Conservation (phyloP, 805 yeast species). For the Huiozyma sinensis region DNA sequence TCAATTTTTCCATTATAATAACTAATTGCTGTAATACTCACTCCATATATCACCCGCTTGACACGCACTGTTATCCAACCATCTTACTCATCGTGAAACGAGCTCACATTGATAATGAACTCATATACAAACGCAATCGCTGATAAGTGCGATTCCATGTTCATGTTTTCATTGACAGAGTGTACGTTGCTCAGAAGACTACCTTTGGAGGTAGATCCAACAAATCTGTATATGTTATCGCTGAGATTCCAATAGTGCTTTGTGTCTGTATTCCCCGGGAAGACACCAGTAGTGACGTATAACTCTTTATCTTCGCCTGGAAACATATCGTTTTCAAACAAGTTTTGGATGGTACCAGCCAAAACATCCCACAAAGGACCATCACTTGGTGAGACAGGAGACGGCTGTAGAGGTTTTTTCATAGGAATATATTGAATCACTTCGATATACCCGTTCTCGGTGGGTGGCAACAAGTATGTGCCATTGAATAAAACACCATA, state of each 20-base stretch:
- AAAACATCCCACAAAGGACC: slow-evolving; percentile 32
- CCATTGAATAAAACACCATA: slow-evolving; percentile 33
- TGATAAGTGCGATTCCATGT: slow-evolving; percentile 49
- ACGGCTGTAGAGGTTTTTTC: slow-evolving; percentile 28
- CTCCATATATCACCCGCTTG: too few relatives aligned
- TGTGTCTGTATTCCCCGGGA: slow-evolving; percentile 56
- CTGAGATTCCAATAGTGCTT: slow-evolving; percentile 48
- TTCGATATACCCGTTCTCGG: slow-evolving; percentile 25
- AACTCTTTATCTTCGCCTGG: slow-evolving; percentile 11
- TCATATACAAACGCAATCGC: slow-evolving; percentile 46
- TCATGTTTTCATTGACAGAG: slow-evolving; percentile 52
- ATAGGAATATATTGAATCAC: slow-evolving; percentile 10
- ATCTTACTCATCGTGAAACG: slow-evolving; percentile 13
- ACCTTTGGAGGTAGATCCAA: slow-evolving; percentile 15
- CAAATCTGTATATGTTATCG: slow-evolving; percentile 42
- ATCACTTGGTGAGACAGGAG: slow-evolving; percentile 30
- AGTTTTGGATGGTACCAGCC: slow-evolving; percentile 45
- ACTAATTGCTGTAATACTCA: too few relatives aligned
- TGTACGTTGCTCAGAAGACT: slow-evolving; percentile 33
- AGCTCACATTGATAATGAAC: slow-evolving; percentile 30
- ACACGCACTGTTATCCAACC: too few relatives aligned
- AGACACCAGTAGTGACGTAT: slow-evolving; percentile 37
- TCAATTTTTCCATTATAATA: too few relatives aligned
- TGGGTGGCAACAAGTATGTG: slow-evolving; percentile 13
- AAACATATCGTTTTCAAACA: slow-evolving; percentile 40